Conservation (phyloP, 2,329 filamentous ascomycete species). For the Tympanopsis confertula region DNA sequence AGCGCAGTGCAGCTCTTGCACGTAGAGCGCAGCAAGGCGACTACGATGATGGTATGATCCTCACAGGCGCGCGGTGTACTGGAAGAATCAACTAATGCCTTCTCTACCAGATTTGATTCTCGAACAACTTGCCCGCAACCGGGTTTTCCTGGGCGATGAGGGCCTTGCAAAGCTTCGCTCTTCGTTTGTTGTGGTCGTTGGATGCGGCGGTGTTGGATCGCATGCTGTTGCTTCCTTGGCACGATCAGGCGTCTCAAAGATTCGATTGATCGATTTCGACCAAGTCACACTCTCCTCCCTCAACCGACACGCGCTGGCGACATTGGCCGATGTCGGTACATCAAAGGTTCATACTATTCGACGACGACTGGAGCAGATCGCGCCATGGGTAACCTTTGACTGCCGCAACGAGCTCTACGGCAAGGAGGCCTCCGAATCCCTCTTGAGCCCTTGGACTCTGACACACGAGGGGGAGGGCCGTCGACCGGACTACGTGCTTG, state of each 20-base stretch:
- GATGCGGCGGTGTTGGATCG: slow-evolving; percentile 87
- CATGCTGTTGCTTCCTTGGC: slow-evolving; percentile 79
- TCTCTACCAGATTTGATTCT: slow-evolving; percentile 70
- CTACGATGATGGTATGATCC: slow-evolving; percentile 48
- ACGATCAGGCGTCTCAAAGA: slow-evolving; percentile 75
- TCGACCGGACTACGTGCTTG: slow-evolving; percentile 77
- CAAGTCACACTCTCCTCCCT: slow-evolving; percentile 90
- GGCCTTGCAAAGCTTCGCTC: slow-evolving; percentile 70
- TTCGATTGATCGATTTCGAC: slow-evolving; percentile 91
- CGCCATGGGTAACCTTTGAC: slow-evolving; percentile 87
- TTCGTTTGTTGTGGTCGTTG: slow-evolving; percentile 80
- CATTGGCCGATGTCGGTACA: slow-evolving; percentile 82
- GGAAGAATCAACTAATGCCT: too few relatives aligned
- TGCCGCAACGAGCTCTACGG: slow-evolving; percentile 75
- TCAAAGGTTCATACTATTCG: slow-evolving; percentile 82
- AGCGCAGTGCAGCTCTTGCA: slow-evolving; percentile 44
- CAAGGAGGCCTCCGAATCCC: slow-evolving; percentile 46
- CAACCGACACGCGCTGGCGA: slow-evolving; percentile 92
- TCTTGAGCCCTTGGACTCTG: slow-evolving; percentile 57
- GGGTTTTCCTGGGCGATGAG: slow-evolving; percentile 75
- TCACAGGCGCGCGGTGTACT: too few relatives aligned
- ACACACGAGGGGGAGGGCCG: slow-evolving; percentile 28
- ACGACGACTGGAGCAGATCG: slow-evolving; percentile 69
- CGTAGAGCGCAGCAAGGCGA: slow-evolving; percentile 49
- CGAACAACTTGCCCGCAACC: slow-evolving; percentile 86